A percentile compares a stretch with the other conserved stretches of the same genome.
Evolutionary conservation across 768 basidiomycete genomes (phyloP).

Genomic region (Trametes sanguinea): DNA sequence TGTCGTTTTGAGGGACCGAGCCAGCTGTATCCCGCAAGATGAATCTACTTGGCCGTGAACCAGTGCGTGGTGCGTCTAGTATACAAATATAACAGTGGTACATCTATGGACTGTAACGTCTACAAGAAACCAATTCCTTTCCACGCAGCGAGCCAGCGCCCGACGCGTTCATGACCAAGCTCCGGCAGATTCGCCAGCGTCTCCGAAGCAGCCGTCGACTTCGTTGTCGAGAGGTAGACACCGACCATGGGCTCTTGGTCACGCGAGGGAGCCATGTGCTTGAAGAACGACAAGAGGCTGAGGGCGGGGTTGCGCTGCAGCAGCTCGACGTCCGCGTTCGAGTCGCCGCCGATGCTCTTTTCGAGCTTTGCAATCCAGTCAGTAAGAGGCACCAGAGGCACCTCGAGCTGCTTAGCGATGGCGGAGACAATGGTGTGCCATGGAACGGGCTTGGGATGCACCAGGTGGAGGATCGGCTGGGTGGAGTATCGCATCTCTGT

Average conservation of each 20-base stretch:
- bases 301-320: background rate
- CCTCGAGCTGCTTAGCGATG: slow-evolving; percentile 19
- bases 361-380: slow-evolving; percentile 26
- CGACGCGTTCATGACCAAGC: background rate
- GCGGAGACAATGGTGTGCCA: slow-evolving; percentile 29
- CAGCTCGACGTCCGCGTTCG: background rate
- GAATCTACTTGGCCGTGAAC: no score
- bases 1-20: no score
- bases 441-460: slow-evolving; percentile 40
- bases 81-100: background rate
- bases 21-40: no score
- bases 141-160: slow-evolving; percentile 3
- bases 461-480: slow-evolving; percentile 35
- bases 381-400: slow-evolving; percentile 28
- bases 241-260: background rate
- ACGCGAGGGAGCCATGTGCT: background rate
- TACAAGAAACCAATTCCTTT: background rate
- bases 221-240: background rate
- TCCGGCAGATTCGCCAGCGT: background rate
- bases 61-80: background rate
- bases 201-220: background rate
- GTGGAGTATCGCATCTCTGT: slow-evolving; percentile 29
- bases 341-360: background rate
- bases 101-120: no score
- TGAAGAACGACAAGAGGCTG: background rate